phyloP scores from a whole-genome alignment of 306 rosid species.

The Rubus parviflorus region DNA sequence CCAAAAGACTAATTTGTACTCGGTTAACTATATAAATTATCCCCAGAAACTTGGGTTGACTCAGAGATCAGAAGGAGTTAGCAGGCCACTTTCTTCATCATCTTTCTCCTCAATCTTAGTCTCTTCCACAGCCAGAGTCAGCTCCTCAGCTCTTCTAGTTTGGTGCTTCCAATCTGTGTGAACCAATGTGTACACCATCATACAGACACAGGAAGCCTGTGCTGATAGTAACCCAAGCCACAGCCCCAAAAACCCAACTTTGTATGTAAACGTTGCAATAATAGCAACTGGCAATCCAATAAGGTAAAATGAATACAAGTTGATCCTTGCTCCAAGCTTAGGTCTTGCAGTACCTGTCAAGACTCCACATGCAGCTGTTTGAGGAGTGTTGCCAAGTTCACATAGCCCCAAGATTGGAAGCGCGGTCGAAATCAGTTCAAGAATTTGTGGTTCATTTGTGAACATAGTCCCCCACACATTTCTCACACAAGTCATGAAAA shows the following conservation, averaged over 20 bases:
- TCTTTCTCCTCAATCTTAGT: slow-evolving; percentile 10
- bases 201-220: slow-evolving; percentile 63
- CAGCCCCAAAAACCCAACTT: slow-evolving; percentile 63
- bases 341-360: slow-evolving; percentile 77
- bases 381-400: slow-evolving; percentile 75
- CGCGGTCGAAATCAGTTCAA: slow-evolving; percentile 50
- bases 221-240: slow-evolving; percentile 87
- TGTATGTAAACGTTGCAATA: slow-evolving; percentile 43
- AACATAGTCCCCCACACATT: slow-evolving; percentile 59
- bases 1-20: slow-evolving; percentile 22
- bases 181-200: slow-evolving; percentile 60
- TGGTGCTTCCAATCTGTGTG: slow-evolving; percentile 82
- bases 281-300: slow-evolving; percentile 76
- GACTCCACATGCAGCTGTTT: slow-evolving; percentile 81
- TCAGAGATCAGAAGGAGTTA: slow-evolving; percentile 40
- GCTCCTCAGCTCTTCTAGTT: slow-evolving; percentile 56
- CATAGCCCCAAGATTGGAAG: slow-evolving; percentile 79
- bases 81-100: slow-evolving; percentile 55
- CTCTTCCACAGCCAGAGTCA: slow-evolving; percentile 29
- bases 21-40: slow-evolving; percentile 12
- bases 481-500: slow-evolving; percentile 41
- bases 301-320: slow-evolving; percentile 73
- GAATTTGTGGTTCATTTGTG: slow-evolving; percentile 66
- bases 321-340: slow-evolving; percentile 72
- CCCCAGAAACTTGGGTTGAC: slow-evolving; percentile 3